phyloP scores from a whole-genome alignment of 768 basidiomycete species.

The Tulasnella sp. region DNA sequence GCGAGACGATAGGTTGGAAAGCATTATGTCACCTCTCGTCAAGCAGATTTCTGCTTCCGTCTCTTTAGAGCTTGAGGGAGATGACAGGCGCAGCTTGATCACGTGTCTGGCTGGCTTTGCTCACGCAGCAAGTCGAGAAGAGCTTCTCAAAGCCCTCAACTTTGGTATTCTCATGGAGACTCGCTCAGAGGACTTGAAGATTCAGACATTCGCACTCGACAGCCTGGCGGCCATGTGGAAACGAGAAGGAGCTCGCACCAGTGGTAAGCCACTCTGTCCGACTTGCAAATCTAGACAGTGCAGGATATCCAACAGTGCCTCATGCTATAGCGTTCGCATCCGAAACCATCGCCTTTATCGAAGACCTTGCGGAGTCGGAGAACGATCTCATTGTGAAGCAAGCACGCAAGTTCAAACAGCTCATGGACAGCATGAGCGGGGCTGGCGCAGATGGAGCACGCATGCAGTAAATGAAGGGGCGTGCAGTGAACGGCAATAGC shows the following conservation, averaged over 20 bases:
- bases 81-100: conserved; percentile 1
- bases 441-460: too few species aligned
- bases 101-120: conserved; percentile 9
- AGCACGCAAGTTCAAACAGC: conserved; percentile 31
- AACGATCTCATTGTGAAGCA: conserved; percentile 69
- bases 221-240: conserved; percentile 69
- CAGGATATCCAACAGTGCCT: too few species aligned
- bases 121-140: conserved; percentile 12
- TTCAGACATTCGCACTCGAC: conserved; percentile 58
- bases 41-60: conserved; percentile 51
- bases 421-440: conserved; percentile 27
- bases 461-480: too few species aligned
- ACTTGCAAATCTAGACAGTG: too few species aligned
- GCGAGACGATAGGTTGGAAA: conserved; percentile 69
- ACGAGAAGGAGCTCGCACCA: conserved; percentile 58
- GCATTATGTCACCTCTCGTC: conserved; percentile 47
- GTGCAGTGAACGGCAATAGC: too few species aligned
- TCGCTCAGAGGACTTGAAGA: conserved; percentile 60
- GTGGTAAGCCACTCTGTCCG: too few species aligned
- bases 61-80: conserved; percentile 27
- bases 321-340: conserved; percentile 63
- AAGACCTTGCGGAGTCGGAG: conserved; percentile 81
- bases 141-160: conserved; percentile 68
- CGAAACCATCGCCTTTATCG: conserved; percentile 78
- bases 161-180: conserved; percentile 78